Base-by-base conservation (phyloP, 768 basidiomycete genomes). In the Mycena kentingensis region DNA sequence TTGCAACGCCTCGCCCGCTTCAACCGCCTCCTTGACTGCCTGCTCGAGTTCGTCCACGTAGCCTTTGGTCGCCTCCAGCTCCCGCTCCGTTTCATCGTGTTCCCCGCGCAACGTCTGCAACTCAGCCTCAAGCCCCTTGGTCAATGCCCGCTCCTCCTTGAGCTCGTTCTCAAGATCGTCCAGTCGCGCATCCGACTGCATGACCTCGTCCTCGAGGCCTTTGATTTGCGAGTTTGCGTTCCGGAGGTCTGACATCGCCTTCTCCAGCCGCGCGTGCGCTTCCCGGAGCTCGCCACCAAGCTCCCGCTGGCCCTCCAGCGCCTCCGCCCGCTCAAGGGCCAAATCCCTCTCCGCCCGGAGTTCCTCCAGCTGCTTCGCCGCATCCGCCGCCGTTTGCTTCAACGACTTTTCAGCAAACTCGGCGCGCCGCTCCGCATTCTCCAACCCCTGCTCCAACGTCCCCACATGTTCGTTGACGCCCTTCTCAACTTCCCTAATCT, bases 401-500 rank as follows among this genome's bases (percentile, higher is more conserved):
- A 63, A 62, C 53, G 67, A 73, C 62, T 77, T 75, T 36, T 77
- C 70, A 0, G 73, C 72, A 3, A 72, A 67, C 31, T 70, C 69
- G 7, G 70, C 71, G 22, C 65, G 71, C 47, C 71, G 69, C 60
- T 88, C 85, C 0, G 87, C 80, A 29, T 70, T 73, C 36, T 70
- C 72, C 2, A 80, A 61, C 57, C 79, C 83, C 55, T 61, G 60
- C 68, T 90, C 87, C 52, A 93, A 67, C 44, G 83, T 81, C n/a
- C 70, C 69, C 18, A 93, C 73, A 51, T 91, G 85, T 8, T 70
- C 80, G 31, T 80, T 79, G 24, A 89, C 88, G 4, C 85, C 87
- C 44, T 72, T 73, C 66, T 90, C 84, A 8, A 89, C 85, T 52
- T 89, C 88, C 8, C 57, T 60, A 82, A 91, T 88, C 38, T 86